A percentile compares a stretch with the other conserved stretches of the same genome.
Evolutionary conservation across 257 asterid species (phyloP).

Genomic region (Misopates orontium): DNA sequence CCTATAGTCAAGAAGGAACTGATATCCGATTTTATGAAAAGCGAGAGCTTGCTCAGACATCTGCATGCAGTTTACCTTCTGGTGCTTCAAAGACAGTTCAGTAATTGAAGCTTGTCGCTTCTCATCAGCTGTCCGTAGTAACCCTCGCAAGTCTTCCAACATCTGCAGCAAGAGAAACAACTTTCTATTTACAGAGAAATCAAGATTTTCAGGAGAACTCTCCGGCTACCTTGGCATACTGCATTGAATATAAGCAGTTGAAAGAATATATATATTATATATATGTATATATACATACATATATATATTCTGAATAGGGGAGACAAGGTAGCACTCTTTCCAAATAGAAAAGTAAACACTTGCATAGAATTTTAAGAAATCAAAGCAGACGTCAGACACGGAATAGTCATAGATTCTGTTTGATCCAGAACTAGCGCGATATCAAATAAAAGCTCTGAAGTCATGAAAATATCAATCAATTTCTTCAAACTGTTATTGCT

Average conservation of each 20-base stretch:
- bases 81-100: constrained; percentile 80
- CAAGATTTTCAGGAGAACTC: constrained; percentile 13
- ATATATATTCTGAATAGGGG: too few relatives aligned
- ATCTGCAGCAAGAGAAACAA: constrained; percentile 49
- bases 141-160: constrained; percentile 67
- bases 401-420: neutral
- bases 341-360: neutral
- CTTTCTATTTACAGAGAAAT: constrained; percentile 8
- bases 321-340: neutral
- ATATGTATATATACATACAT: too few relatives aligned
- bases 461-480: neutral
- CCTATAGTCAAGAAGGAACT: constrained; percentile 21
- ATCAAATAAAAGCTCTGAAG: neutral
- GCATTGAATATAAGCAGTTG: constrained; percentile 5
- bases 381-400: neutral
- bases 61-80: constrained; percentile 55
- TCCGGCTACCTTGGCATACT: constrained; percentile 16
- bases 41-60: constrained; percentile 22
- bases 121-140: constrained; percentile 81
- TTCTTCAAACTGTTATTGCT: too few relatives aligned
- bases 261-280: neutral
- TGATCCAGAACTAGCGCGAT: neutral
- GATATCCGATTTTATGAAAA: constrained; percentile 18
- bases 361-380: neutral
- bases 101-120: constrained; percentile 68